Evolutionary conservation across 208 protist genomes (phyloP).

Genomic region (Blastocrithidia nonstop): DNA sequence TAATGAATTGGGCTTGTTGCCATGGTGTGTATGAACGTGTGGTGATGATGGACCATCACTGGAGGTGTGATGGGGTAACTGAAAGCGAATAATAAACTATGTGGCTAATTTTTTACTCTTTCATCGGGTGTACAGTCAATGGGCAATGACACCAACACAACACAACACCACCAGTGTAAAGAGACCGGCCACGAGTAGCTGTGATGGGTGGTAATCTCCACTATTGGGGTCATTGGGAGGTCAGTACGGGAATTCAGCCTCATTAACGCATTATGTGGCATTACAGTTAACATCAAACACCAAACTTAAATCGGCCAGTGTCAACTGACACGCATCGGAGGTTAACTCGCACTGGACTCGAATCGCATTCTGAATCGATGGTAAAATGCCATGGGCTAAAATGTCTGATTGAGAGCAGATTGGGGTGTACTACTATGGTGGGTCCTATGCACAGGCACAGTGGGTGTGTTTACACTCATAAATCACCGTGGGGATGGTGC

Average conservation of each 20-base stretch:
- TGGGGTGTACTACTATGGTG: constrained; percentile 33
- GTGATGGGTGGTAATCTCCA: constrained; percentile 2
- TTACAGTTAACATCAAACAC: constrained; percentile 51
- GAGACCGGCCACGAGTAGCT: constrained; percentile 10
- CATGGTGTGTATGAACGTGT: too few relatives aligned
- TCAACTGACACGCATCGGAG: constrained; percentile 24
- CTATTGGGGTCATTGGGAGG: constrained; percentile 3
- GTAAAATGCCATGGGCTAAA: constrained; percentile 36
- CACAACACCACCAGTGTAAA: constrained; percentile 15
- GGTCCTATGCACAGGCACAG: constrained; percentile 55
- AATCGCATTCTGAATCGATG: constrained; percentile 40
- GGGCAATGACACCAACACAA: constrained; percentile 11
- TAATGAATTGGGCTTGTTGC: too few relatives aligned
- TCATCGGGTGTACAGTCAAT: constrained; percentile 15
- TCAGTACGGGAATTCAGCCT: constrained; percentile 18
- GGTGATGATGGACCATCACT: too few relatives aligned
- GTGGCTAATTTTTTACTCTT: constrained; percentile 13
- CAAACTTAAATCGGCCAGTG: constrained; percentile 33
- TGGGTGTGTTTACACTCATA: constrained; percentile 50
- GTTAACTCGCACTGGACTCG: constrained; percentile 18
- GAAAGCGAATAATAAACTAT: constrained; percentile 49
- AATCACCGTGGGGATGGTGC: constrained; percentile 8
- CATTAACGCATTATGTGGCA: constrained; percentile 63
- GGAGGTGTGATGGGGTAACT: too few relatives aligned
- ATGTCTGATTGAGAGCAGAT: constrained; percentile 37